Conservation (phyloP, 805 yeast genomes). For the Suhomyces emberorum region DNA sequence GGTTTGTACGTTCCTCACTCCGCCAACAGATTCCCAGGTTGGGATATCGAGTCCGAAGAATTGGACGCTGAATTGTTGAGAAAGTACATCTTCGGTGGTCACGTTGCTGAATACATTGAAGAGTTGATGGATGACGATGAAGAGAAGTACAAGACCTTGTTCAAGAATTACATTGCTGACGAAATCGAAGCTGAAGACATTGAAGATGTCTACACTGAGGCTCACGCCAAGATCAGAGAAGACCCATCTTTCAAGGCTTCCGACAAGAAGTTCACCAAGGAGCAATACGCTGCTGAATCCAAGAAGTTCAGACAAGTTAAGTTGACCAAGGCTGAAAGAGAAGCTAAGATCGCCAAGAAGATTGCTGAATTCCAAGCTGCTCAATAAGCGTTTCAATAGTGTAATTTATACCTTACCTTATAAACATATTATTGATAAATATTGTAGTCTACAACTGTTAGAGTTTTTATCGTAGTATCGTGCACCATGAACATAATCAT, state of each 20-base stretch:
- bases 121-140: constrained; percentile 99
- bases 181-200: constrained; percentile 95
- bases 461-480: too few relatives aligned
- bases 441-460: too few relatives aligned
- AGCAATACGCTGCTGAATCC: constrained; percentile 95
- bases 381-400: constrained; percentile 7
- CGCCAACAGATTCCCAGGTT: constrained; percentile 99
- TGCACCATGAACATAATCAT: too few relatives aligned
- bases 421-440: too few relatives aligned
- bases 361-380: constrained; percentile 82
- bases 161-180: constrained; percentile 94
- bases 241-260: constrained; percentile 91
- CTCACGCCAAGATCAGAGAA: constrained; percentile 94
- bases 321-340: constrained; percentile 89
- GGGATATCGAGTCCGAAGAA: constrained; percentile 98
- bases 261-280: constrained; percentile 92
- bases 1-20: constrained; percentile 99
- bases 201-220: constrained; percentile 92
- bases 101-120: constrained; percentile 99
- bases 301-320: constrained; percentile 87
- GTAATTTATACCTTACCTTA: too few relatives aligned
- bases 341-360: constrained; percentile 86
- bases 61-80: constrained; percentile 95
- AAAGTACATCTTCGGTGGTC: constrained; percentile 99
- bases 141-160: constrained; percentile 95